These are phyloP conservation scores for Sarocladium strictum DNA, from an alignment of 2,329 filamentous ascomycete genomes.

Conservation along the genomic window DNA sequence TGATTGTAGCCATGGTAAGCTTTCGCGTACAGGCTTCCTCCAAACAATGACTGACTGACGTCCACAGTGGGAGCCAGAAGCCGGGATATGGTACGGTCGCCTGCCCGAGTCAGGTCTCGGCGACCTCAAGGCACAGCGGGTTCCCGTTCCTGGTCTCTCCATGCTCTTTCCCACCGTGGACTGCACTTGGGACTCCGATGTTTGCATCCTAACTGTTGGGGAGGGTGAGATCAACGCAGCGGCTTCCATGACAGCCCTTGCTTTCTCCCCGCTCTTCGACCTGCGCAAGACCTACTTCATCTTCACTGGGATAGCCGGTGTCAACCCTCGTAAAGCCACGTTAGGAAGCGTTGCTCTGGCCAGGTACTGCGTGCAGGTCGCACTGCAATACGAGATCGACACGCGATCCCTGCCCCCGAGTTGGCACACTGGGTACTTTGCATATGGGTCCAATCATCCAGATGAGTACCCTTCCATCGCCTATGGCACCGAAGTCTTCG, in stretches of 20 bases:
- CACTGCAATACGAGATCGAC: conserved; percentile 71
- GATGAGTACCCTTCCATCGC: conserved; percentile 50
- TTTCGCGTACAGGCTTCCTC: conserved; percentile 1
- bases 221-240: conserved; percentile 73
- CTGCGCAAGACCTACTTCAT: conserved; percentile 65
- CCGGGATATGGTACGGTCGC: conserved; percentile 53
- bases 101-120: conserved; percentile 39
- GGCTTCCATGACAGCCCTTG: conserved; percentile 55
- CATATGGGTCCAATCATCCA: conserved; percentile 51
- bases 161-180: conserved; percentile 59
- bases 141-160: conserved; percentile 57
- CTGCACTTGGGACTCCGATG: conserved; percentile 52
- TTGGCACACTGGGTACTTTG: conserved; percentile 63
- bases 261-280: conserved; percentile 58
- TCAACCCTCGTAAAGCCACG: conserved; percentile 63
- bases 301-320: conserved; percentile 66
- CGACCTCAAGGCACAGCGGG: conserved; percentile 49
- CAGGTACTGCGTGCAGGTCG: conserved; percentile 66
- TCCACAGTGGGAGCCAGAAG: conserved; percentile 54
- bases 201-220: conserved; percentile 66
- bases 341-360: conserved; percentile 62
- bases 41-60: not conserved
- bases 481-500: conserved; percentile 67
- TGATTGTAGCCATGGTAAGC: conserved; percentile 41
- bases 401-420: conserved; percentile 59